Evolutionary conservation across 2,329 filamentous ascomycete genomes (phyloP).

Genomic region (Fusarium sp.): DNA sequence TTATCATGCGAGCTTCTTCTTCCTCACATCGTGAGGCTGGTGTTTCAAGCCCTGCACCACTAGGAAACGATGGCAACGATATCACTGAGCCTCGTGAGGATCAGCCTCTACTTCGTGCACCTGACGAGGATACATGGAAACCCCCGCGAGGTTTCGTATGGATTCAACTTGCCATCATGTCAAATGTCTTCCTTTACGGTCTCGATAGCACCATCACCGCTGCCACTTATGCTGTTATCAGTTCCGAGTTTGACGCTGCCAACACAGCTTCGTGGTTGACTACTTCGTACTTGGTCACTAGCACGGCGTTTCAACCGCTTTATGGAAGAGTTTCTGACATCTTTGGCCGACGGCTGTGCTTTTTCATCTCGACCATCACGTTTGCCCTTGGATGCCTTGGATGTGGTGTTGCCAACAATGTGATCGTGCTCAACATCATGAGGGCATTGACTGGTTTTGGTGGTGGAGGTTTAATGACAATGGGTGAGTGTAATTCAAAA

Average conservation of each 20-base stretch:
- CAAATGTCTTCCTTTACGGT: conserved; percentile 75
- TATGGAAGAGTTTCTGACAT: conserved; percentile 81
- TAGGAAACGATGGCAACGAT: not conserved
- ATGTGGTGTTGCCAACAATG: conserved; percentile 72
- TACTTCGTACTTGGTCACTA: conserved; percentile 80
- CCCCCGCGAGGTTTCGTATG: conserved; percentile 67
- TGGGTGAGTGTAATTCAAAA: conserved; percentile 65
- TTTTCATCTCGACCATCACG: conserved; percentile 74
- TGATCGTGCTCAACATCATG: conserved; percentile 74
- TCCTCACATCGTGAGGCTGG: not conserved
- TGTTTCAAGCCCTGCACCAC: conserved; percentile 14
- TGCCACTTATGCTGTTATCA: conserved; percentile 80
- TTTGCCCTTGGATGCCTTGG: conserved; percentile 76
- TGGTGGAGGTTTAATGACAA: conserved; percentile 78
- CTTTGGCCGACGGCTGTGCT: conserved; percentile 74
- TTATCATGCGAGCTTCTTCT: conserved; percentile 10
- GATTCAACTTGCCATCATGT: conserved; percentile 74
- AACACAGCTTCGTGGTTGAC: conserved; percentile 83
- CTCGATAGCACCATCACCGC: conserved; percentile 84
- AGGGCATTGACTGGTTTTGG: conserved; percentile 78
- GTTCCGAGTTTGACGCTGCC: conserved; percentile 79
- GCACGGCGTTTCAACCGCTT: conserved; percentile 79
- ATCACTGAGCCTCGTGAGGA: conserved; percentile 32
- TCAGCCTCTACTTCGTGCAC: conserved; percentile 44
- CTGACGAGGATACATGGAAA: conserved; percentile 58